phyloP scores from a whole-genome alignment of 2,329 filamentous ascomycete genomes.

The Nothophoma quercina region DNA sequence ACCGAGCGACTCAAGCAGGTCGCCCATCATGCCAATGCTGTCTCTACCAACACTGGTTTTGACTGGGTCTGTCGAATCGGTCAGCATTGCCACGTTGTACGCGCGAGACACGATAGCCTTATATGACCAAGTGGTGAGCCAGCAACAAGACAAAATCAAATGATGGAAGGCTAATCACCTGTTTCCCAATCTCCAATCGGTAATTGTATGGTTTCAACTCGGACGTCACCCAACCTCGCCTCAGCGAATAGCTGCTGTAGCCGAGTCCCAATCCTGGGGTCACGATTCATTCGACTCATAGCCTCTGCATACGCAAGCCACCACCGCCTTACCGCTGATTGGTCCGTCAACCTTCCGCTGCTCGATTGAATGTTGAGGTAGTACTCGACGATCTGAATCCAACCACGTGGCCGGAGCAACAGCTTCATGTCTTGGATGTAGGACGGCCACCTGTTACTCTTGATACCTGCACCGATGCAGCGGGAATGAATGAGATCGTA shows the following conservation, averaged over 20 bases:
- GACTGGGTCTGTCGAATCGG: slow-evolving; percentile 33
- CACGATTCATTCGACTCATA: slow-evolving; percentile 44
- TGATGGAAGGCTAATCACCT: slow-evolving; percentile 29
- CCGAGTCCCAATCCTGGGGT: slow-evolving; percentile 44
- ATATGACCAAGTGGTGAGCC: background rate
- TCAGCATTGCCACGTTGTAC: background rate
- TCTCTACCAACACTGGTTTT: slow-evolving; percentile 41
- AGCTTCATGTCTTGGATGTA: slow-evolving; percentile 80
- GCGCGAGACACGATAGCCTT: background rate
- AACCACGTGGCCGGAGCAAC: slow-evolving; percentile 77
- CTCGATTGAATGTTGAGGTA: slow-evolving; percentile 87
- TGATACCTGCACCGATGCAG: slow-evolving; percentile 74
- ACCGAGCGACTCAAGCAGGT: slow-evolving; percentile 47
- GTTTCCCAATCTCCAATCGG: slow-evolving; percentile 49
- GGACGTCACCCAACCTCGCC: slow-evolving; percentile 43
- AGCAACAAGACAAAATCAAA: background rate
- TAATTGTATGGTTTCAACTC: slow-evolving; percentile 37
- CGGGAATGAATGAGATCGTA: slow-evolving; percentile 88
- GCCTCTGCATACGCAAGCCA: slow-evolving; percentile 44
- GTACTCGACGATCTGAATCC: slow-evolving; percentile 88
- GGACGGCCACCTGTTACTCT: slow-evolving; percentile 73
- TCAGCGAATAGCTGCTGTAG: slow-evolving; percentile 39
- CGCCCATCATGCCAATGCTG: slow-evolving; percentile 36
- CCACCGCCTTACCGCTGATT: slow-evolving; percentile 48
- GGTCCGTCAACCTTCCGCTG: slow-evolving; percentile 75